phyloP scores from a whole-genome alignment of 306 rosid species.

The Vigna nakashimae region DNA sequence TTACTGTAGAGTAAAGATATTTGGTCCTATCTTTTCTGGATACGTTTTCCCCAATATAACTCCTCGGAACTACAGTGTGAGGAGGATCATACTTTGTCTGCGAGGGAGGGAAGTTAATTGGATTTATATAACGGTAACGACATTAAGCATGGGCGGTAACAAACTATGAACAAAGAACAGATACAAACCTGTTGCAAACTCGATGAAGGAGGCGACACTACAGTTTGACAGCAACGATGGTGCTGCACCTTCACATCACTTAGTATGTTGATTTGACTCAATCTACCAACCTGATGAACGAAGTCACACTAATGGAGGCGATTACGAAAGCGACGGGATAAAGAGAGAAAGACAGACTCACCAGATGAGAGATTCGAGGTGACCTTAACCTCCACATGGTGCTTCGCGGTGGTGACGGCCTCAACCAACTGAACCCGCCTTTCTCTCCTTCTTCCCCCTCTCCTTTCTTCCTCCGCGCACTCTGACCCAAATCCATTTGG shows the following conservation, averaged over 20 bases:
- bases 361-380: constrained; percentile 45
- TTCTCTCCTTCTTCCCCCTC: neutral
- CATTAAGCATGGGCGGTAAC: neutral
- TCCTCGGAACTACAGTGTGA: constrained; percentile 11
- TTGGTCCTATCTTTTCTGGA: constrained; percentile 49
- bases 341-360: constrained; percentile 37
- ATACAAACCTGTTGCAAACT: constrained; percentile 9
- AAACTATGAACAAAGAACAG: neutral
- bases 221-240: constrained; percentile 30
- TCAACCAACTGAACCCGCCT: neutral
- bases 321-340: neutral
- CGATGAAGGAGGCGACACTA: constrained; percentile 18
- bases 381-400: constrained; percentile 51
- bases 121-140: neutral
- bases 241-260: neutral
- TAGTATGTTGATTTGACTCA: neutral
- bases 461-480: neutral
- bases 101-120: neutral
- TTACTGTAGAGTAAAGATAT: constrained; percentile 52
- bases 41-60: constrained; percentile 51
- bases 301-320: neutral
- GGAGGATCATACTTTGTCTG: constrained; percentile 31
- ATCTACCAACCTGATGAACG: constrained; percentile 42
- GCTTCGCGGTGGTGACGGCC: neutral
- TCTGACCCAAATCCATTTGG: constrained; percentile 16